These are phyloP conservation scores for Phoma herbarum DNA, from an alignment of 2,329 filamentous ascomycete species.

Conservation along the genomic window DNA sequence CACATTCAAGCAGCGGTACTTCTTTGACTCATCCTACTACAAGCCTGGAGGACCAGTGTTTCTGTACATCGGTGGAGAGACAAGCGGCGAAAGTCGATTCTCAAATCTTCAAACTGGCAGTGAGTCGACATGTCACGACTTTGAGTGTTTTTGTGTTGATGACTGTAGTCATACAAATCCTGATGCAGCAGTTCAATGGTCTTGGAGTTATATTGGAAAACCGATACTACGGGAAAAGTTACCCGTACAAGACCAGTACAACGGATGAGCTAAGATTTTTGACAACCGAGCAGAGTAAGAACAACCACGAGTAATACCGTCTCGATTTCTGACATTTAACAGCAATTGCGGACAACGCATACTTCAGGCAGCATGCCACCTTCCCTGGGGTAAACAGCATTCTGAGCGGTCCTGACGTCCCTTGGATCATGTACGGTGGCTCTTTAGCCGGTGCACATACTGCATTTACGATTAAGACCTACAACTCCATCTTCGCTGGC, in stretches of 20 bases:
- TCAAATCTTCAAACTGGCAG: constrained; percentile 54
- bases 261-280: constrained; percentile 61
- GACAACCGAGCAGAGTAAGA: constrained; percentile 59
- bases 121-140: constrained; percentile 25
- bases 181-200: constrained; percentile 64
- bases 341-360: constrained; percentile 61
- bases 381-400: constrained; percentile 56
- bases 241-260: constrained; percentile 58
- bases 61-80: constrained; percentile 60
- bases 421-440: constrained; percentile 58
- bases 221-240: constrained; percentile 61
- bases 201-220: constrained; percentile 64
- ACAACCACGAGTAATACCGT: neutral
- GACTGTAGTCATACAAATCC: constrained; percentile 59
- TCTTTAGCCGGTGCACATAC: constrained; percentile 56
- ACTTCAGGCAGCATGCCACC: constrained; percentile 59
- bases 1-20: constrained; percentile 65
- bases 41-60: constrained; percentile 63
- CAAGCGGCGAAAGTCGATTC: constrained; percentile 50
- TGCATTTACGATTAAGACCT: constrained; percentile 58
- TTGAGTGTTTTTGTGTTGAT: constrained; percentile 3
- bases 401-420: constrained; percentile 56
- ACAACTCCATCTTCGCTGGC: constrained; percentile 58
- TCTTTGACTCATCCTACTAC: constrained; percentile 63
- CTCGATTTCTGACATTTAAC: neutral